Evolutionary conservation across 2,329 filamentous ascomycete genomes (phyloP), one percentile per base, ranked within the genome.

Genomic region (Hawksworthiomyces lignivorus): DNA sequence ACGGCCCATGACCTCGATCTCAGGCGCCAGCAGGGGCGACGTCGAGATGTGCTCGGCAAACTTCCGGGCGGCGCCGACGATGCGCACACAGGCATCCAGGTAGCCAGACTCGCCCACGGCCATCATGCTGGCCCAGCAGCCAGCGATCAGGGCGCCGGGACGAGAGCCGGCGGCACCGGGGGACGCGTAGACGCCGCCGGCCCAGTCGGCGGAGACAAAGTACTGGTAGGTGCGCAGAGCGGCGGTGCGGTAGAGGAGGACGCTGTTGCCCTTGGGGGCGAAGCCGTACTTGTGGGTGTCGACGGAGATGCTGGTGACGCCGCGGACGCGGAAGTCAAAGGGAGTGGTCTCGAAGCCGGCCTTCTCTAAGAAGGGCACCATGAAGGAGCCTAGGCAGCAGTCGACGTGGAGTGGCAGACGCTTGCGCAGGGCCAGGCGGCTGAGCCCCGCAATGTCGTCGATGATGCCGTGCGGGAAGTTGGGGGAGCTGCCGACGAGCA

Each of bases 241-340:
- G 26, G 81, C 75, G 34, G 80, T 84, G 54, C 92, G 87, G 73
- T 98, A 98, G 31, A 98, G 73, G 12, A 95, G 74, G 2, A 88
- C 92, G 39, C 84, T 92, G 73, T 94, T 98, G 52, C 92, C 92
- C 69, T 98, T 98, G 40, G 92, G 92, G 1, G 92, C 92, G 59
- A 98, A 98, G 28, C 92, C 92, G 61, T 98, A 98, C 63, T 98
- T 98, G 75, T 98, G 92, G 3, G 92, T 98, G 61, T 98, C 92
- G 62, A 89, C 94, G 52, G 82, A 88, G 62, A 98, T 97, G 62
- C 84, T 90, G 4, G 90, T 96, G 28, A 98, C 92, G 54, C 92
- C 92, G 52, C 86, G 87, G 45, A 94, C 80, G 43, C 85, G 80
- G 76, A 98, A 98, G 62, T 98, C 92, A 58, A 97, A 97, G 5